These are phyloP conservation scores for Stylosanthes scabra DNA, from an alignment of 331 rosid genomes.

Conservation along the genomic window DNA sequence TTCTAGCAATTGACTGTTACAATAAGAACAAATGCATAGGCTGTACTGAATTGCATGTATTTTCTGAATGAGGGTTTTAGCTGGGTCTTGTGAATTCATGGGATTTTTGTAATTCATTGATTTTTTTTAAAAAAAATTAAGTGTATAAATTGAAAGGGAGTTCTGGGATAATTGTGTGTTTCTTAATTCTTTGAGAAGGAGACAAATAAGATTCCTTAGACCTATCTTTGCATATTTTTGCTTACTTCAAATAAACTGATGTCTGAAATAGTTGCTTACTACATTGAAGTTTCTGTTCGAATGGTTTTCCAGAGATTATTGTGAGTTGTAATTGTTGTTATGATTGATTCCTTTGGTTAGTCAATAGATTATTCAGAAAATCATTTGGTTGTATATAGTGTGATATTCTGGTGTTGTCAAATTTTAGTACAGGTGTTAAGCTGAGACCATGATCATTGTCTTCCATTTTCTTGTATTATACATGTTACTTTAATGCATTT, in stretches of 20 bases:
- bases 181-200: background rate
- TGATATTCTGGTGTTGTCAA: background rate
- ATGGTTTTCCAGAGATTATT: conserved; percentile 1
- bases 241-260: background rate
- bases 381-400: background rate
- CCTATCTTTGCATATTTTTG: background rate
- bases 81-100: conserved; percentile 5
- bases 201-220: background rate
- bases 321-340: background rate
- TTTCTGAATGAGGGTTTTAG: conserved; percentile 4
- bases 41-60: background rate
- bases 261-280: background rate
- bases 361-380: background rate
- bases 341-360: background rate
- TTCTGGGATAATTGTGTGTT: background rate
- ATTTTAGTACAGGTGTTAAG: background rate
- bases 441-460: background rate
- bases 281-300: background rate
- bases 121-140: background rate
- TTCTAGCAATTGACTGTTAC: background rate
- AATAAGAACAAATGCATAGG: background rate
- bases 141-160: background rate
- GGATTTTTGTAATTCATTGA: background rate
- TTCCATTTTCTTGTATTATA: conserved; percentile 1
- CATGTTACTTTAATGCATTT: background rate